Percentiles rank a stretch among this genome's conserved stretches.
phyloP scores from a whole-genome alignment of 2,329 filamentous ascomycete genomes.

The Madurella mycetomatis region DNA sequence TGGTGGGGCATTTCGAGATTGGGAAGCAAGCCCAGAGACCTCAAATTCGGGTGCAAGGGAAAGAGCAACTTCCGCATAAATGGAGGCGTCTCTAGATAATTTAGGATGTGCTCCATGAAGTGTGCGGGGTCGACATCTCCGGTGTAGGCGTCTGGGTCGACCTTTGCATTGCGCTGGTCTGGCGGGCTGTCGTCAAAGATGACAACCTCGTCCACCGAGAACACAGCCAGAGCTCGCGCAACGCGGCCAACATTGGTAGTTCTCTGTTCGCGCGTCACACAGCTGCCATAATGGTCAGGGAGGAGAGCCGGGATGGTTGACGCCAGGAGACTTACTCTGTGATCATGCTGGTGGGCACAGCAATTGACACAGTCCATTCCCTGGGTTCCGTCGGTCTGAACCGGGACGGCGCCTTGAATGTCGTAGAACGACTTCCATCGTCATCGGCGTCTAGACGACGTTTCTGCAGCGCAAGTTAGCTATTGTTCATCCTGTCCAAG shows the following conservation, averaged over 20 bases:
- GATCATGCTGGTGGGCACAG: constrained; percentile 73
- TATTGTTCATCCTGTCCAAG: not conserved
- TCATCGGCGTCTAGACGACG: constrained; percentile 44
- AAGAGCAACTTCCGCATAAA: constrained; percentile 75
- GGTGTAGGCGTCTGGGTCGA: constrained; percentile 55
- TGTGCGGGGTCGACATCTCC: constrained; percentile 72
- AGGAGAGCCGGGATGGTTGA: not conserved
- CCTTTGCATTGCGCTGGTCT: constrained; percentile 41
- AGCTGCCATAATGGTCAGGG: constrained; percentile 42
- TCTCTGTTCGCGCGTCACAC: constrained; percentile 69
- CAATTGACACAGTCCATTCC: constrained; percentile 71
- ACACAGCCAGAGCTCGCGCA: constrained; percentile 75
- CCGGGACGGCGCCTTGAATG: constrained; percentile 63
- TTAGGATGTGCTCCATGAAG: constrained; percentile 73
- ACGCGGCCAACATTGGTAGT: constrained; percentile 69
- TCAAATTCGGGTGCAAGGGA: constrained; percentile 72
- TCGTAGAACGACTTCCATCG: constrained; percentile 38
- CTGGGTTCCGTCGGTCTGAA: constrained; percentile 63
- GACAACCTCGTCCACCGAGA: constrained; percentile 78
- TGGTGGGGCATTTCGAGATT: constrained; percentile 84
- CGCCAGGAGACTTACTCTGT: constrained; percentile 51
- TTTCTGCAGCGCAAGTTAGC: constrained; percentile 38
- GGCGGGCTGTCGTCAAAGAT: constrained; percentile 67
- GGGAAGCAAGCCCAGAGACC: constrained; percentile 67
- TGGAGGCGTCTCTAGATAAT: constrained; percentile 79